phyloP scores from a whole-genome alignment of 192 early-diverging fungal genomes.

The Podila minutissima region DNA sequence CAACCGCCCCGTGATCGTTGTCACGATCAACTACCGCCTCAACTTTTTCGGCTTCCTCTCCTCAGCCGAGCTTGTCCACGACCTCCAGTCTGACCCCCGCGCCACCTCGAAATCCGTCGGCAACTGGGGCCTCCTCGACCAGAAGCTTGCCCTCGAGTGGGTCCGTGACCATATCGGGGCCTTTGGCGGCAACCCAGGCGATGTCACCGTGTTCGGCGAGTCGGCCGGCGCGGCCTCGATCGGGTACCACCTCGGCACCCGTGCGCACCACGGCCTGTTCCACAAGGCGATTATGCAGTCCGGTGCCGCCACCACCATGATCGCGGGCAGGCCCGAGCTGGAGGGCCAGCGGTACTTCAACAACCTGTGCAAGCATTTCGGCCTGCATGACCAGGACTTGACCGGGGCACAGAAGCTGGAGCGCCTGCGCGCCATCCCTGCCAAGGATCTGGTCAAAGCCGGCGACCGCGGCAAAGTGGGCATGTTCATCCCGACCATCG shows the following conservation, averaged over 20 bases:
- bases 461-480: constrained; percentile 15
- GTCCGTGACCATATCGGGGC: constrained; percentile 60
- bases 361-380: constrained; percentile 25
- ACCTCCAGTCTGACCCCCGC: not conserved
- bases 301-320: constrained; percentile 24
- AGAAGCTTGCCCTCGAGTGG: constrained; percentile 63
- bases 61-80: constrained; percentile 27
- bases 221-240: constrained; percentile 61
- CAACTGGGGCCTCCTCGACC: constrained; percentile 65
- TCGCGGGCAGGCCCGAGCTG: constrained; percentile 8
- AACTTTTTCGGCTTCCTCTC: constrained; percentile 48
- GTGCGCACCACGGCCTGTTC: constrained; percentile 36
- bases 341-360: constrained; percentile 40
- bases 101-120: constrained; percentile 17
- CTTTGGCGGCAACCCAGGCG: constrained; percentile 66
- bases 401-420: constrained; percentile 13
- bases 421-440: constrained; percentile 13
- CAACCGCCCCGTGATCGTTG: constrained; percentile 36
- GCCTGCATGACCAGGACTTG: not conserved
- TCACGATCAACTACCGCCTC: constrained; percentile 51
- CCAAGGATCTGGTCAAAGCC: constrained; percentile 33
- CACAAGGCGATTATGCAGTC: constrained; percentile 45
- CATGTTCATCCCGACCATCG: constrained; percentile 40
- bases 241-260: constrained; percentile 28
- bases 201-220: constrained; percentile 63